Base-by-base conservation (phyloP, 257 asterid species). In the Solanum gandarillasii region DNA sequence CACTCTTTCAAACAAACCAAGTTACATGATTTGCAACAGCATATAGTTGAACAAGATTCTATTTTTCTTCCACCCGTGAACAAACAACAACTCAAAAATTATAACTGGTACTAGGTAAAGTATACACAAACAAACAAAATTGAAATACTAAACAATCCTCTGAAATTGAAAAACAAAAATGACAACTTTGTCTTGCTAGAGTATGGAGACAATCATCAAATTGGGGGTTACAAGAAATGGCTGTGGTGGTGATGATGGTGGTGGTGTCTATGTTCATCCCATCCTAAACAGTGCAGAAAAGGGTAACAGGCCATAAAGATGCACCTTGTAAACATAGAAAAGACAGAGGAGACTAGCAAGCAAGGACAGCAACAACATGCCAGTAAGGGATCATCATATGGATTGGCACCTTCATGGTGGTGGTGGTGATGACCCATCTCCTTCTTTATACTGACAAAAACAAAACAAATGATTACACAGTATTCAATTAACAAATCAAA, bases 271-370 rank as follows among this genome's bases (percentile, higher is more conserved):
- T 85, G 92, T 25, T 92, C 93, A 87, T 94, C 95, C 94, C 91
- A 90, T 46, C 94, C 92, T 36, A 93, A 91, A 83, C 98, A 95
- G 87, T 89, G 96, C 92, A 94, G 70, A 79, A 95, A 87, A 35
- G 96, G 98, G 85, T 89, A 93, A 65, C 91, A 93, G 4, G 93
- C 93, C 9, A 90, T 94, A 86, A 93, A 94, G 86, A 92, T 9
- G 88, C 97, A 94, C 86, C 95, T 91, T 78, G 89, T 88, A 11
- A 91, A 85, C 88, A 73, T 43, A 68, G 90, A 88, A 34, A 92
- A 89, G 1, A 67, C 68, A 3, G 91, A 91, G 20, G 94, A 87
- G 5, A 92, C 88, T 38, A 88, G 9, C 65, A 88, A 43, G 87
- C 95, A 90, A 12, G 91, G 94, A 89, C 93, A 90, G 83, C 96